Percentiles rank a stretch among this genome's conserved stretches.
These are phyloP conservation scores for Pseudonectria buxi DNA, from an alignment of 2,329 filamentous ascomycete genomes.

Conservation along the genomic window DNA sequence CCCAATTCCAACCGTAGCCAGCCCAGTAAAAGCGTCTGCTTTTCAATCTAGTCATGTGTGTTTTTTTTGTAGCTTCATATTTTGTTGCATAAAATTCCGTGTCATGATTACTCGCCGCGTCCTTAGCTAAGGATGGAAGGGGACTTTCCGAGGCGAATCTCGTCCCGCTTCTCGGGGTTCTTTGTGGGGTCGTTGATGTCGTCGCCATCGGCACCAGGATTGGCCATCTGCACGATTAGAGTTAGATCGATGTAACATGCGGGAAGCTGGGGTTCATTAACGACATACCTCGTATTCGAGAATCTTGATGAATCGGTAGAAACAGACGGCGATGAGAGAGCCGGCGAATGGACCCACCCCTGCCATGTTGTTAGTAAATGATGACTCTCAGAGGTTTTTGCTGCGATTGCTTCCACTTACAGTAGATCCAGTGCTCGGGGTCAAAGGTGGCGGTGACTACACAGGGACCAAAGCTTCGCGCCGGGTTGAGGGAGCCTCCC, in stretches of 20 bases:
- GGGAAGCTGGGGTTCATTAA: too few species aligned
- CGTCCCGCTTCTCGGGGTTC: conserved; percentile 35
- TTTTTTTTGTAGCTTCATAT: too few species aligned
- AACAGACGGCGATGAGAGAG: conserved; percentile 28
- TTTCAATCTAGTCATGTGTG: too few species aligned
- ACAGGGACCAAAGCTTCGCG: conserved; percentile 39
- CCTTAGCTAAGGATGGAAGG: conserved; percentile 16
- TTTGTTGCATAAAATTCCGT: too few species aligned
- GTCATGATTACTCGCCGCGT: too few species aligned
- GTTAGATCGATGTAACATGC: not conserved
- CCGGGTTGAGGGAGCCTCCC: conserved; percentile 41
- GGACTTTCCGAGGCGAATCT: conserved; percentile 17
- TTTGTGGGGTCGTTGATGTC: conserved; percentile 36
- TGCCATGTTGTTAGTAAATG: conserved; percentile 6
- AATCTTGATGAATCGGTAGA: conserved; percentile 35
- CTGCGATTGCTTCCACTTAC: conserved; percentile 10
- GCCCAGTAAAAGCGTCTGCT: too few species aligned
- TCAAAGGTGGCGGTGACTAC: conserved; percentile 36
- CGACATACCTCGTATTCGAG: conserved; percentile 31
- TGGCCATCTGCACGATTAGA: conserved; percentile 31
- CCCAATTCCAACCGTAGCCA: too few species aligned
- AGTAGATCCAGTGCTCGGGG: conserved; percentile 43
- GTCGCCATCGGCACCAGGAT: conserved; percentile 40
- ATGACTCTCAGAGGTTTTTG: not conserved
- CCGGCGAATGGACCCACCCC: conserved; percentile 30